Evolutionary conservation across 495 filamentous ascomycete genomes (phyloP), one percentile per base, ranked within the genome.

Genomic region (Monascus purpureus): DNA sequence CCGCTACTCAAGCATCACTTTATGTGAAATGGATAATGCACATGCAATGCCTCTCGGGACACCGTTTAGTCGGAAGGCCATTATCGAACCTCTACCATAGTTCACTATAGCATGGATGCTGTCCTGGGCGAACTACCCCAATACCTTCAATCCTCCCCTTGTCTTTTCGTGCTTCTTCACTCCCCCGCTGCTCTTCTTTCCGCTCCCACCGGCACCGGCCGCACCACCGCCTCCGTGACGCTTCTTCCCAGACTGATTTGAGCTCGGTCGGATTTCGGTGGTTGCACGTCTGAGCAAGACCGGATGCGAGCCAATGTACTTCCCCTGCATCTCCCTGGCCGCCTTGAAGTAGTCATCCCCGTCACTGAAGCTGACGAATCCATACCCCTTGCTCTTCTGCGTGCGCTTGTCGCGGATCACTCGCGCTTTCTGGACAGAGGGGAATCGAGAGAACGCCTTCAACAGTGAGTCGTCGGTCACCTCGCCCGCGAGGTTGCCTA

Each of bases 251-350:
- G 49, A 45, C 46, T 66, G 68, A 25, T 53, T 58, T 11, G 65
- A 61, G 14, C 70, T 65, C 11, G 80, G 74, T 41, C 79, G 81
- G 47, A 96, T 77, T 58, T 96, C 87, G 16, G 92, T 93, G 29
- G 76, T 93, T 46, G 81, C 82, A 46, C 86, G 77, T 53, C 79
- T 75, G 37, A 96, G 63, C 26, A 82, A 61, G 6, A 97, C 75
- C 1, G 90, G 90, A 55, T 96, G 90, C 46, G 84, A 93, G 24
- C 92, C 90, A 52, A 97, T 96, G 51, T 97, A 97, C 63, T 97
- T 96, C 28, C 87, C 86, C 52, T 95, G 77, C 92, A 97, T 97
- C 57, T 96, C 92, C 59, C 86, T 79, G 40, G 82, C 88, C 0
- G 90, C 87, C 33, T 75, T 68, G 65, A 96, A 96, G 55, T 87